Percentiles rank a stretch among this genome's conserved stretches.
Evolutionary conservation across 805 yeast species (phyloP).

Genomic region (Metschnikowia koreensis): DNA sequence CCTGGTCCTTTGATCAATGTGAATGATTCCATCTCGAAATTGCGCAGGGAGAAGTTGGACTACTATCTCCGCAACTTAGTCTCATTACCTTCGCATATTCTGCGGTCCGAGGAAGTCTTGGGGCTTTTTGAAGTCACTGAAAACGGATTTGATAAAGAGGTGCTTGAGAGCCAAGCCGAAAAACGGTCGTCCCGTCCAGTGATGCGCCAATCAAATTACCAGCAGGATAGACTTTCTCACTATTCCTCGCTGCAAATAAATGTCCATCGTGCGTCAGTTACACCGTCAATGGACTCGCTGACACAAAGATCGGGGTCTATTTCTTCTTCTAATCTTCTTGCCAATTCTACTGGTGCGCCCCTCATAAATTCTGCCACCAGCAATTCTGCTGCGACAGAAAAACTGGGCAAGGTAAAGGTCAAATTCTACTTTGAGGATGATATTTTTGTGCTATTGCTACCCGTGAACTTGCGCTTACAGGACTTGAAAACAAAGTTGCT

Average conservation of each 20-base stretch:
- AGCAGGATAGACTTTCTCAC: constrained; percentile 52
- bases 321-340: constrained; percentile 21
- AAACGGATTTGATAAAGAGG: constrained; percentile 59
- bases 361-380: neutral
- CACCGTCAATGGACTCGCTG: constrained; percentile 27
- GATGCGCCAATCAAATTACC: constrained; percentile 42
- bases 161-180: constrained; percentile 17
- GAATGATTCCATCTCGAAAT: constrained; percentile 63
- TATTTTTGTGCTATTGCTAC: constrained; percentile 67
- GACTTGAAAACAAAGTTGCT: constrained; percentile 52
- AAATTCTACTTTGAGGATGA: constrained; percentile 80
- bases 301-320: constrained; percentile 22
- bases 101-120: constrained; percentile 65
- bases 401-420: constrained; percentile 49
- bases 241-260: constrained; percentile 38
- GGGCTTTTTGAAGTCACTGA: constrained; percentile 65
- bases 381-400: constrained; percentile 8
- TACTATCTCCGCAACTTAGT: constrained; percentile 56
- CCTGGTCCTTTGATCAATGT: constrained; percentile 96
- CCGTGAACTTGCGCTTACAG: constrained; percentile 44
- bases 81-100: constrained; percentile 72
- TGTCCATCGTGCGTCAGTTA: constrained; percentile 23
- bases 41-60: constrained; percentile 54
- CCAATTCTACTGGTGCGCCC: neutral
- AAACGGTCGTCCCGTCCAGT: constrained; percentile 32